Conservation (phyloP, 352 stramenopile genomes). For the Thraustotheca clavata region DNA sequence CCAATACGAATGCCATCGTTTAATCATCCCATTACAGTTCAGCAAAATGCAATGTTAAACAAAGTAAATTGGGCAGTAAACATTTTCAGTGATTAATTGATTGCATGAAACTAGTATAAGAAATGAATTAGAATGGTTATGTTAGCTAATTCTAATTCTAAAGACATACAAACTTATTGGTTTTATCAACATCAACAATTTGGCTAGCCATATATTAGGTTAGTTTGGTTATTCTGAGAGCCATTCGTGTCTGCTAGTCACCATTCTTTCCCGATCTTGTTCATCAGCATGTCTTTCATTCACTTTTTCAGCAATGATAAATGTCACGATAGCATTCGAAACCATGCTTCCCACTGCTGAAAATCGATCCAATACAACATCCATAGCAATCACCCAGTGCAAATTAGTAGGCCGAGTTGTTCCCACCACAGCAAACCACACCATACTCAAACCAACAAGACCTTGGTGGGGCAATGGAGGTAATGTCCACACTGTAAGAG, state of each 20-base stretch:
- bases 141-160: too few relatives aligned
- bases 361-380: conserved; percentile 62
- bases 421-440: neutral
- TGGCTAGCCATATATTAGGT: too few relatives aligned
- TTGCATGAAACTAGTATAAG: too few relatives aligned
- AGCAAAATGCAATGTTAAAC: too few relatives aligned
- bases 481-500: neutral
- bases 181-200: too few relatives aligned
- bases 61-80: too few relatives aligned
- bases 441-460: neutral
- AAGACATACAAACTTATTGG: too few relatives aligned
- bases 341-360: conserved; percentile 64
- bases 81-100: too few relatives aligned
- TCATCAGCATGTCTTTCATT: conserved; percentile 41
- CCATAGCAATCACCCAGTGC: conserved; percentile 41
- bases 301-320: conserved; percentile 66
- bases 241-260: neutral
- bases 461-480: neutral
- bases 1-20: too few relatives aligned
- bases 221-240: conserved; percentile 2
- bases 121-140: too few relatives aligned
- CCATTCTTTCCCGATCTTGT: neutral
- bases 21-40: too few relatives aligned
- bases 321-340: conserved; percentile 56
- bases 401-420: neutral